Conservation (phyloP, 176 grass and related monocot genomes). For the Chrysopogon serrulatus region DNA sequence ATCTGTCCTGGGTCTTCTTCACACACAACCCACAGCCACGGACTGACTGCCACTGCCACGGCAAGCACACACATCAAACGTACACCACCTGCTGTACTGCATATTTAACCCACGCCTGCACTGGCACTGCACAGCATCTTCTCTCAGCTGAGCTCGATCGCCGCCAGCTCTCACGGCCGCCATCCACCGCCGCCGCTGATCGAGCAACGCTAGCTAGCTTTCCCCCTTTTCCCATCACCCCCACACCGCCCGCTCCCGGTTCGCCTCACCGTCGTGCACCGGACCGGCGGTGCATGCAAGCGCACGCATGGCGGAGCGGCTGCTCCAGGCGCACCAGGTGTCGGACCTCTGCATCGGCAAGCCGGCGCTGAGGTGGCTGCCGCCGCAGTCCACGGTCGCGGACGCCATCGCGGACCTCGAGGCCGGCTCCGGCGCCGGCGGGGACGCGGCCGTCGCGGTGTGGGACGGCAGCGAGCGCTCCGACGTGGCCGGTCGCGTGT, state of each 20-base stretch:
- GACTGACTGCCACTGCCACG: background rate
- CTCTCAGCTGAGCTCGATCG: too few species aligned
- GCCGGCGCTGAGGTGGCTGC: constrained; percentile 56
- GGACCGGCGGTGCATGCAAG: background rate
- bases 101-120: too few species aligned
- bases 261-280: background rate
- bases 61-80: background rate
- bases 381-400: constrained; percentile 34
- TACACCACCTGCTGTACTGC: too few species aligned
- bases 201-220: background rate
- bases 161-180: too few species aligned
- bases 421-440: background rate
- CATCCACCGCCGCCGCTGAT: background rate
- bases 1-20: background rate
- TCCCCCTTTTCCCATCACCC: background rate
- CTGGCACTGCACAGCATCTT: too few species aligned
- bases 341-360: constrained; percentile 98
- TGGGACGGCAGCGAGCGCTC: constrained; percentile 5
- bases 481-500: constrained; percentile 20
- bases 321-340: constrained; percentile 48
- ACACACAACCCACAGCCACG: too few species aligned
- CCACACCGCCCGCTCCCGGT: too few species aligned
- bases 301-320: constrained; percentile 46
- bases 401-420: constrained; percentile 39
- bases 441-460: constrained; percentile 30